Evolutionary conservation across 2,329 filamentous ascomycete genomes (phyloP).

Genomic region (Xylariaceae sp.): DNA sequence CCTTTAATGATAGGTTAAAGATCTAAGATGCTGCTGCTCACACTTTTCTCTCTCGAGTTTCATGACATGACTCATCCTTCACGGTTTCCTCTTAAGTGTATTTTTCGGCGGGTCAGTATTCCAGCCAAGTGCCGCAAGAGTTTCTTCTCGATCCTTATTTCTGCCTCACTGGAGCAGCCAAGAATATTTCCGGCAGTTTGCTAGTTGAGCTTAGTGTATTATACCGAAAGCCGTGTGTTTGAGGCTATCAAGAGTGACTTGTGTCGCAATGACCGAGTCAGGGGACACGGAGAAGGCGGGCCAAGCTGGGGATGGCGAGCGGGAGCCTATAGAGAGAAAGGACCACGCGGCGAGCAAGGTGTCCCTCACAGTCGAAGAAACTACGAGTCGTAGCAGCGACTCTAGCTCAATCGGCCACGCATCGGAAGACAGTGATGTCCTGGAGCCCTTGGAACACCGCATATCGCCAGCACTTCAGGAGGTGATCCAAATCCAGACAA

Average conservation of each 20-base stretch:
- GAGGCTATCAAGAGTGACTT: no score
- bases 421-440: constrained; percentile 37
- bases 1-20: constrained; percentile 1
- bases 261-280: constrained; percentile 27
- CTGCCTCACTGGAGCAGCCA: not conserved
- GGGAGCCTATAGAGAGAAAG: constrained; percentile 14
- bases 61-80: not conserved
- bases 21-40: not conserved
- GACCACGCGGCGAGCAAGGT: constrained; percentile 20
- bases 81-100: not conserved
- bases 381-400: constrained; percentile 21
- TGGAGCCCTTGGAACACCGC: constrained; percentile 38
- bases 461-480: constrained; percentile 44
- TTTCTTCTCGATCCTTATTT: no score
- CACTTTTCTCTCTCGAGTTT: not conserved
- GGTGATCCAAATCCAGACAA: constrained; percentile 52
- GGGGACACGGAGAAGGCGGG: constrained; percentile 25
- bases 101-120: not conserved
- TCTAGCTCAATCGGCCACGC: constrained; percentile 33
- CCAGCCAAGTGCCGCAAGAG: not conserved
- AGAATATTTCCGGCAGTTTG: not conserved
- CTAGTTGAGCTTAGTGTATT: not conserved
- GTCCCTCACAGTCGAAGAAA: constrained; percentile 22
- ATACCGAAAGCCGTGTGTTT: not conserved
- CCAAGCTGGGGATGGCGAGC: constrained; percentile 18